Percentiles rank a stretch among this genome's conserved stretches.
Conservation (phyloP, 768 basidiomycete species). For the Termitomyces sp. region DNA sequence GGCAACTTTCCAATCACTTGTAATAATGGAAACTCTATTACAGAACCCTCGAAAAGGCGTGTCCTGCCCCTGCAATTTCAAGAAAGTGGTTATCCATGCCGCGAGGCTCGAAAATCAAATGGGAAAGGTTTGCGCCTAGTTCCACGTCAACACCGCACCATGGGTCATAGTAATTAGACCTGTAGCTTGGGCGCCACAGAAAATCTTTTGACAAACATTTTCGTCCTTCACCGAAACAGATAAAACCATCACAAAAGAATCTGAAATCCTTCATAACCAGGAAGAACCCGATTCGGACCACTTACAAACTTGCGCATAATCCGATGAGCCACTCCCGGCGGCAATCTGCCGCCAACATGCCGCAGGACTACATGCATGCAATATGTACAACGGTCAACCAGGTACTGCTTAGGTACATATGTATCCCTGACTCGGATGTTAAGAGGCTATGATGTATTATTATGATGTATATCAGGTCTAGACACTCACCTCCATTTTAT, state of each 20-base stretch:
- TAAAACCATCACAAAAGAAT: neutral
- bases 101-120: neutral
- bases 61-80: neutral
- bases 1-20: constrained; percentile 4
- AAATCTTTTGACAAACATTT: neutral
- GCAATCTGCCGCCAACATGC: neutral
- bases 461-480: too few species aligned
- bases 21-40: neutral
- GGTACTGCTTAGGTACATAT: too few species aligned
- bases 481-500: neutral
- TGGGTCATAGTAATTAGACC: neutral
- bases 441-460: too few species aligned
- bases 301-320: neutral
- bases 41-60: neutral
- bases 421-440: too few species aligned
- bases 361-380: neutral
- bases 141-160: neutral
- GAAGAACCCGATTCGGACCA: neutral
- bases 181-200: neutral
- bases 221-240: neutral
- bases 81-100: neutral
- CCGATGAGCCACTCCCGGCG: neutral
- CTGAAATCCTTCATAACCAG: neutral
- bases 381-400: too few species aligned
- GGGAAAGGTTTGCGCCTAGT: neutral